These are phyloP conservation scores for Liriodendron chinense DNA, from an alignment of 164 flowering plant genomes.

Conservation along the genomic window DNA sequence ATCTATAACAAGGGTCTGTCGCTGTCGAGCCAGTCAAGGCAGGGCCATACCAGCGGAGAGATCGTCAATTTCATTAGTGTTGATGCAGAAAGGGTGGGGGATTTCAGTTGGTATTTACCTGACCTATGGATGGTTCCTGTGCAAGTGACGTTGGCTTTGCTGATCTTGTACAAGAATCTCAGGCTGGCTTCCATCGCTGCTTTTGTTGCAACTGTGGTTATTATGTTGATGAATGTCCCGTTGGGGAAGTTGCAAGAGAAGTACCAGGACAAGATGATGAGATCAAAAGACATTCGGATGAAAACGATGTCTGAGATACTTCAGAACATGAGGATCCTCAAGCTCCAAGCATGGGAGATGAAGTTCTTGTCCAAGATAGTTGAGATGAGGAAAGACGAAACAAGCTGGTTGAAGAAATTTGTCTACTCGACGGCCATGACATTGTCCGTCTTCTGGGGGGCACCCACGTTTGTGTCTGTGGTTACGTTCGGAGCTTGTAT, in stretches of 20 bases:
- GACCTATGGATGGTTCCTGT: conserved; percentile 62
- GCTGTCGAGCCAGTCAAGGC: conserved; percentile 60
- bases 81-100: conserved; percentile 67
- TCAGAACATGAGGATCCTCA: conserved; percentile 79
- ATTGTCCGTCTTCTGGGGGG: conserved; percentile 52
- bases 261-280: conserved; percentile 57
- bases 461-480: conserved; percentile 63
- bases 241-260: conserved; percentile 47
- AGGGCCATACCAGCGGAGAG: conserved; percentile 60
- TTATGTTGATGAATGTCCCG: conserved; percentile 62
- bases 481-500: conserved; percentile 59
- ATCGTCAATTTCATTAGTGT: conserved; percentile 74
- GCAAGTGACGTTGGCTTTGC: conserved; percentile 51
- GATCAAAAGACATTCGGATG: conserved; percentile 69
- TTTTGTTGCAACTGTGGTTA: conserved; percentile 42
- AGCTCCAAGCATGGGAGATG: conserved; percentile 82
- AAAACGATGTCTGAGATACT: conserved; percentile 62
- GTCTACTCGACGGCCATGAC: conserved; percentile 38
- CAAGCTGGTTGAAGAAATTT: conserved; percentile 53
- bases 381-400: conserved; percentile 55
- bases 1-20: conserved; percentile 59
- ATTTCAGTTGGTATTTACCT: conserved; percentile 59
- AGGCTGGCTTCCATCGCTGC: conserved; percentile 60
- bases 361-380: conserved; percentile 57
- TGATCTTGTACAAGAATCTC: conserved; percentile 58